phyloP scores from a whole-genome alignment of 192 early-diverging fungal genomes.

The Globomyces pollinis-pini region DNA sequence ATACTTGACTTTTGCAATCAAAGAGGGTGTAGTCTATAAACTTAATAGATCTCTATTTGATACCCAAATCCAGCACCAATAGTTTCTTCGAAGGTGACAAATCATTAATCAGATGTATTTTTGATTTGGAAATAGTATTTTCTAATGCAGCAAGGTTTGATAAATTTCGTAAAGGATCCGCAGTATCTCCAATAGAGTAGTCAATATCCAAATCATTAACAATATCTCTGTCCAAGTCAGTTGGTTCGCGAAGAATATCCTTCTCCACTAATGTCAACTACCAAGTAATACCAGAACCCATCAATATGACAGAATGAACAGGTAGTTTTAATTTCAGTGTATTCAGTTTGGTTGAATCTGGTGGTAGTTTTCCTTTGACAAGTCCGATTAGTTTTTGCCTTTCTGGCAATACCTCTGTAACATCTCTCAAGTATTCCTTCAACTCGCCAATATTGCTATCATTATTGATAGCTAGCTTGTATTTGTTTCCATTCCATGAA shows the following conservation, averaged over 20 bases:
- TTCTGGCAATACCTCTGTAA: constrained; percentile 55
- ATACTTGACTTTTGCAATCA: constrained; percentile 59
- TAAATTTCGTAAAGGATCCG: background rate
- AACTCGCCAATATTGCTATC: constrained; percentile 10
- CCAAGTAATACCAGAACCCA: too few species aligned
- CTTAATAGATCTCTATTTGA: too few species aligned
- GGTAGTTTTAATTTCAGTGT: constrained; percentile 9
- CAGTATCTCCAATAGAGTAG: constrained; percentile 36
- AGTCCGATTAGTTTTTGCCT: constrained; percentile 68
- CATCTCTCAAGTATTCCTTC: constrained; percentile 35
- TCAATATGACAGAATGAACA: constrained; percentile 24
- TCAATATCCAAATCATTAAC: constrained; percentile 51
- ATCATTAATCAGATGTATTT: constrained; percentile 44
- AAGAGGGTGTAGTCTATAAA: constrained; percentile 72
- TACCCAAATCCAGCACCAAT: constrained; percentile 68
- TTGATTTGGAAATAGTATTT: constrained; percentile 39
- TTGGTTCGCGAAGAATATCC: constrained; percentile 44
- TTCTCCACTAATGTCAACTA: too few species aligned
- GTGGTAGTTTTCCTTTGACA: constrained; percentile 57
- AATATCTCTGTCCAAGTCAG: constrained; percentile 24
- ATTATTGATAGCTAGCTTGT: background rate
- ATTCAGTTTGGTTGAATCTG: constrained; percentile 8
- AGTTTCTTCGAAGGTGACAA: constrained; percentile 51
- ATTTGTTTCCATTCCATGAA: constrained; percentile 2
- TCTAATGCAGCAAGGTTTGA: constrained; percentile 26